Percentiles rank a stretch among this genome's conserved stretches.
Conservation (phyloP, 345 rosid genomes). For the Pugionium dolabratum region DNA sequence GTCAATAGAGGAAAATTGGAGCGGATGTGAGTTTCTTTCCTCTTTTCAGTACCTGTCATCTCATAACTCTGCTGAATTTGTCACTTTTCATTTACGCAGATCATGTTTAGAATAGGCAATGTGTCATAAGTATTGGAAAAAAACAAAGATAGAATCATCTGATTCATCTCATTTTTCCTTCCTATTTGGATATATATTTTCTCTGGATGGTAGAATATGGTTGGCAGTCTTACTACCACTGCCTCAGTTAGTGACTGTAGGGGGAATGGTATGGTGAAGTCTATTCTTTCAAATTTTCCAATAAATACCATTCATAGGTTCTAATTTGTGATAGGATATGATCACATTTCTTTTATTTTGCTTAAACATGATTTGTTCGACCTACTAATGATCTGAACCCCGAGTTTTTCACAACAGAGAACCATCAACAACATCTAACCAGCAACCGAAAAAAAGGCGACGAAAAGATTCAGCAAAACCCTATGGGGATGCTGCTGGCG, state of each 20-base stretch:
- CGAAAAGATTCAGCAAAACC: conserved; percentile 66
- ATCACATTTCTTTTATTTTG: no score
- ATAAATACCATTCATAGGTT: neutral
- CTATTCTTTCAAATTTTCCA: neutral
- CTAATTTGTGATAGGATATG: neutral
- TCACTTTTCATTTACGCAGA: conserved; percentile 5
- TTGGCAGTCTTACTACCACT: conserved; percentile 14
- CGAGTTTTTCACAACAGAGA: conserved; percentile 49
- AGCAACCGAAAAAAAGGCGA: conserved; percentile 78
- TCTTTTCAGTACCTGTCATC: conserved; percentile 10
- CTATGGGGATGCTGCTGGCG: conserved; percentile 53
- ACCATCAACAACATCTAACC: conserved; percentile 52
- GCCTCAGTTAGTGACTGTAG: neutral
- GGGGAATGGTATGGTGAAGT: conserved; percentile 6
- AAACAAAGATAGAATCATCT: no score
- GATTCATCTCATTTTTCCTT: neutral
- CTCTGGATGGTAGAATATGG: neutral
- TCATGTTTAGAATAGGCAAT: conserved; percentile 11
- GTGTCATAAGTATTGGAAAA: neutral
- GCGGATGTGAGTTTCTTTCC: conserved; percentile 61
- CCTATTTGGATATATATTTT: conserved; percentile 17
- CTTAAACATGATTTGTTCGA: no score
- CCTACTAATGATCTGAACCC: no score
- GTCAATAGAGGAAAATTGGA: conserved; percentile 90
- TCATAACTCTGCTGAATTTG: neutral